Percentiles rank a stretch among this genome's conserved stretches.
Evolutionary conservation across 495 filamentous ascomycete species (phyloP).

Genomic region (Neurospora sp.): DNA sequence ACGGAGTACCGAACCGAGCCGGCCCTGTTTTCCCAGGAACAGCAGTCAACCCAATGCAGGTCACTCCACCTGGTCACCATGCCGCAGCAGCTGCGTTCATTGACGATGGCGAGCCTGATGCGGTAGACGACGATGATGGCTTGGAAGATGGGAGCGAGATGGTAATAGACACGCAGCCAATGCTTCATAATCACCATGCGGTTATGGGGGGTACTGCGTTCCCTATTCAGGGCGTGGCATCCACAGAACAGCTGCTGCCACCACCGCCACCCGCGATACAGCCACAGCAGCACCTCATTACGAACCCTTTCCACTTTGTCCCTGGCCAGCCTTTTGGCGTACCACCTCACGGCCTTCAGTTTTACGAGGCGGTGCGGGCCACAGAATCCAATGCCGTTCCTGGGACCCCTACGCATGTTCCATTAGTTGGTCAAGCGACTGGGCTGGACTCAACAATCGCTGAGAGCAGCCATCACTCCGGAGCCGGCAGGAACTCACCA

Average conservation of each 20-base stretch:
- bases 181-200: constrained; percentile 2
- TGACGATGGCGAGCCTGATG: constrained; percentile 26
- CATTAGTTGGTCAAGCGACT: background rate
- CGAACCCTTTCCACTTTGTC: constrained; percentile 12
- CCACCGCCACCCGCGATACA: constrained; percentile 4
- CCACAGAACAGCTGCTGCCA: background rate
- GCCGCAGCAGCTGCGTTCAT: constrained; percentile 14
- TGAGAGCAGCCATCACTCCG: background rate
- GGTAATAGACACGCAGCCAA: constrained; percentile 25
- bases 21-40: background rate
- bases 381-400: background rate
- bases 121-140: constrained; percentile 31
- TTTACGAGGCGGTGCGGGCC: background rate
- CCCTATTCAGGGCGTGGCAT: background rate
- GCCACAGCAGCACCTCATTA: background rate
- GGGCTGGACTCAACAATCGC: background rate
- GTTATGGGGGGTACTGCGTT: background rate
- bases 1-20: background rate
- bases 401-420: background rate
- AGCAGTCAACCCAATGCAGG: background rate
- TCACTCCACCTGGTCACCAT: constrained; percentile 9
- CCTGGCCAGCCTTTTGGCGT: constrained; percentile 7
- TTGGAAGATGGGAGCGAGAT: constrained; percentile 35
- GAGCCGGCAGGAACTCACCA: background rate
- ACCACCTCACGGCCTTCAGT: constrained; percentile 1